Base-by-base conservation (phyloP, 1,284 basidiomycete genomes). In the Chondrostereum purpureum region DNA sequence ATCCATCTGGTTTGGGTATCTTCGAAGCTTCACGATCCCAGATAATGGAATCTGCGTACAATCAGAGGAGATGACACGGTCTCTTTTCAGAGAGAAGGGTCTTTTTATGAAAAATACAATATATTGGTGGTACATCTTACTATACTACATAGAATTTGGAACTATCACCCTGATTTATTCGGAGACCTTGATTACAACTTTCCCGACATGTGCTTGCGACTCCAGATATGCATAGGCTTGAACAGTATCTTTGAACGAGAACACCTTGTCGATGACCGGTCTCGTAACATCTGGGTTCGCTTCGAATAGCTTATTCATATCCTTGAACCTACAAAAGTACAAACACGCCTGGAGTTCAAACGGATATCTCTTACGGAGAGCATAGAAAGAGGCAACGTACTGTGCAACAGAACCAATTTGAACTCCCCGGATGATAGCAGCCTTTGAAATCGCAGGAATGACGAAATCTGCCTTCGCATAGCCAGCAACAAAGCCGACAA, bases 241-340 rank as follows among this genome's bases (percentile, higher is more conserved):
- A 33, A 63, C 55, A 1, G 64, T 66, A 12, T 78, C 55, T 18
- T 74, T 66, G 47, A 77, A 78, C 6, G 59, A 38, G 58, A 78
- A 78, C 0, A 77, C 68, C 53, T 67, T 73, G 60, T 78, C 72
- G 14, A 78, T 56, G 21, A 73, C 59, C 1, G 73, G 74, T 21
- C 58, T 61, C 6, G 75, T 70, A 23, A 57, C 51, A 20, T 65
- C 61, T 2, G 59, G 61, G 36, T 64, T 57, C 4, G 66, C 67
- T n/a, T 54, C 52, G 27, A 80, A 57, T 17, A 75, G 58, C 38
- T 61, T 61, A 53, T 68, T 70, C 69, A 77, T 69, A 43, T 69
- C 63, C 41, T 66, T 62, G 43, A 76, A 74, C 42, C 67, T 71
- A 42, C 10, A 18, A 36, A n/a, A 41, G 2, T 14, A 14, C 10